A percentile compares a stretch with the other conserved stretches of the same genome.
phyloP scores from a whole-genome alignment of 2,329 filamentous ascomycete species.

The Calonectria pseudoreteaudii region DNA sequence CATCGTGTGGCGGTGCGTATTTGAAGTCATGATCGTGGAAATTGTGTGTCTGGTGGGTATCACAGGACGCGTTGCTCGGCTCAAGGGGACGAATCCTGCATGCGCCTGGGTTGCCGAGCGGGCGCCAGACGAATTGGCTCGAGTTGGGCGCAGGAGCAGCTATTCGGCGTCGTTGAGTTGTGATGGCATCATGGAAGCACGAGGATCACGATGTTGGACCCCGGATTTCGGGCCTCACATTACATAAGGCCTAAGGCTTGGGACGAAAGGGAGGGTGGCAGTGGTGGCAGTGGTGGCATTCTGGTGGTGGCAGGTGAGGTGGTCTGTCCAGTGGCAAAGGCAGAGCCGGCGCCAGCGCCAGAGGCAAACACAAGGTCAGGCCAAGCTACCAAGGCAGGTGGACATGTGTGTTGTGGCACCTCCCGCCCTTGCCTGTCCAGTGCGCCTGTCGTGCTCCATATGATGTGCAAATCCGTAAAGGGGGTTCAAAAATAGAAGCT shows the following conservation, averaged over 20 bases:
- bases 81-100: constrained; percentile 12
- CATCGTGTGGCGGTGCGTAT: constrained; percentile 36
- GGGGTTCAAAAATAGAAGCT: constrained; percentile 26
- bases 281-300: constrained; percentile 8
- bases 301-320: constrained; percentile 9
- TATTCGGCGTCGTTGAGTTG: not conserved
- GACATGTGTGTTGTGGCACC: constrained; percentile 5
- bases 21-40: constrained; percentile 22
- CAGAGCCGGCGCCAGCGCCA: not conserved
- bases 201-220: constrained; percentile 20
- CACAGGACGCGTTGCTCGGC: constrained; percentile 10
- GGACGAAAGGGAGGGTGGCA: not conserved
- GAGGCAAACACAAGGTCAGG: not conserved
- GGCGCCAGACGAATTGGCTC: constrained; percentile 18
- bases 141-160: constrained; percentile 24
- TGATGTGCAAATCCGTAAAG: constrained; percentile 25
- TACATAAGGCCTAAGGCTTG: constrained; percentile 14
- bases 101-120: constrained; percentile 10
- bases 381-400: constrained; percentile 2
- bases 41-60: constrained; percentile 16
- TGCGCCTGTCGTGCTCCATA: constrained; percentile 1
- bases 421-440: not conserved
- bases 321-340: constrained; percentile 2
- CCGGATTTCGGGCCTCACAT: constrained; percentile 24
- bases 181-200: constrained; percentile 25